phyloP scores from a whole-genome alignment of 768 basidiomycete species.

The Suillus subaureus region DNA sequence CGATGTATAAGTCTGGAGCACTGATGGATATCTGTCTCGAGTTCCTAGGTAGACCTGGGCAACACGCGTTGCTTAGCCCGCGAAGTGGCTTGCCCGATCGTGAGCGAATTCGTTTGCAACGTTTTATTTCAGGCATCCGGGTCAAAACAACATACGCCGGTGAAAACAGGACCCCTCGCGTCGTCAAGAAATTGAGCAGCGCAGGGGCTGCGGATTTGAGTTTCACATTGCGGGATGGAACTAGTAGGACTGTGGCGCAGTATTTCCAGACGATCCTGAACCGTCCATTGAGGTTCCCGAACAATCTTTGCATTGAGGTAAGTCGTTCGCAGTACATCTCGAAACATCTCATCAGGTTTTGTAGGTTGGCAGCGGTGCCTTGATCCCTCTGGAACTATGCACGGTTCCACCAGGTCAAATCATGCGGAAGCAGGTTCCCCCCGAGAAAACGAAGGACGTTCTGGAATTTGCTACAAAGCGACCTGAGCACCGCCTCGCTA shows the following conservation, averaged over 20 bases:
- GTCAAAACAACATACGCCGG: constrained; percentile 46
- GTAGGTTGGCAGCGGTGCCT: constrained; percentile 62
- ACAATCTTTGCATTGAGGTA: constrained; percentile 71
- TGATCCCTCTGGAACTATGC: constrained; percentile 71
- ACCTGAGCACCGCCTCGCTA: constrained; percentile 56
- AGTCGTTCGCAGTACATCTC: constrained; percentile 18
- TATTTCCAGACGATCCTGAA: constrained; percentile 62
- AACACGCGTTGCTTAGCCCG: constrained; percentile 41
- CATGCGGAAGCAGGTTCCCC: constrained; percentile 70
- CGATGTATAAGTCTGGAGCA: constrained; percentile 70
- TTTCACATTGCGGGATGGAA: constrained; percentile 63
- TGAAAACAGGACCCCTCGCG: constrained; percentile 50
- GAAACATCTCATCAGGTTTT: constrained; percentile 21
- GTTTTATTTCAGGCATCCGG: constrained; percentile 56
- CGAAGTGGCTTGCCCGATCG: constrained; percentile 48
- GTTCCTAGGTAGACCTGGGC: constrained; percentile 42
- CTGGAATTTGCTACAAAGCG: constrained; percentile 68
- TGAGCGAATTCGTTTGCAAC: constrained; percentile 52
- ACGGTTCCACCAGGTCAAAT: constrained; percentile 65
- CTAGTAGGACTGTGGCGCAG: constrained; percentile 55
- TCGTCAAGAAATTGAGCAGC: constrained; percentile 60
- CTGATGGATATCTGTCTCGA: constrained; percentile 62
- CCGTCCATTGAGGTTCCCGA: constrained; percentile 57
- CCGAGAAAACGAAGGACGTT: constrained; percentile 63
- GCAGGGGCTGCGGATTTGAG: constrained; percentile 53